Evolutionary conservation across 176 grass and related monocot genomes (phyloP).

Genomic region (Poa annua): DNA sequence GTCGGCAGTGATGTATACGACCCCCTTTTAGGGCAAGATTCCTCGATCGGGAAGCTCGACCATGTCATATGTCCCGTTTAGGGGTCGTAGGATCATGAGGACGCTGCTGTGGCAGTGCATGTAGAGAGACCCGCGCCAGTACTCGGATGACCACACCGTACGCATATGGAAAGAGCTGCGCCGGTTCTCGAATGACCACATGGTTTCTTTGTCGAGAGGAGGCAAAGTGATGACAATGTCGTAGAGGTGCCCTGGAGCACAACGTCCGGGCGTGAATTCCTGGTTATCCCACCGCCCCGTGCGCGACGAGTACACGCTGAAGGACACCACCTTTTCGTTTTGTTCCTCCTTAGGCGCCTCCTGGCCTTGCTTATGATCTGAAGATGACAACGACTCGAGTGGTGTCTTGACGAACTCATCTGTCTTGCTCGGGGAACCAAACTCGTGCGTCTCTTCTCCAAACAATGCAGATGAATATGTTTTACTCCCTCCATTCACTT

Average conservation of each 20-base stretch:
- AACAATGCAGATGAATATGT: neutral
- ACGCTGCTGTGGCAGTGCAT: neutral
- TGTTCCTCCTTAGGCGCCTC: neutral
- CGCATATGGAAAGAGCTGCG: neutral
- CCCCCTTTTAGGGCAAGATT: neutral
- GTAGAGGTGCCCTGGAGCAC: neutral
- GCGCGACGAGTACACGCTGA: neutral
- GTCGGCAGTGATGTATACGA: neutral
- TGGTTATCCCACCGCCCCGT: neutral
- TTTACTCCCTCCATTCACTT: too few relatives aligned
- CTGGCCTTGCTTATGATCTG: neutral
- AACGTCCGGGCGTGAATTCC: neutral
- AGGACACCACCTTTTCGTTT: neutral
- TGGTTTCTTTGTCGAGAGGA: neutral
- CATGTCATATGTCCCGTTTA: neutral
- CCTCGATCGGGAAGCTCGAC: neutral
- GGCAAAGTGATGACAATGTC: neutral
- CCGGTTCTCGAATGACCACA: neutral
- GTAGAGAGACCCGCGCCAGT: neutral
- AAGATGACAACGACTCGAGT: neutral
- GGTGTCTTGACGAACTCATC: too few relatives aligned
- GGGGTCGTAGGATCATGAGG: neutral
- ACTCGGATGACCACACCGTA: slow-evolving; percentile 1
- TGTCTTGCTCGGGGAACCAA: neutral
- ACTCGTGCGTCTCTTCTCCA: neutral